Base-by-base conservation (phyloP, 2,329 filamentous ascomycete genomes). In the Verticillium klebahnii region DNA sequence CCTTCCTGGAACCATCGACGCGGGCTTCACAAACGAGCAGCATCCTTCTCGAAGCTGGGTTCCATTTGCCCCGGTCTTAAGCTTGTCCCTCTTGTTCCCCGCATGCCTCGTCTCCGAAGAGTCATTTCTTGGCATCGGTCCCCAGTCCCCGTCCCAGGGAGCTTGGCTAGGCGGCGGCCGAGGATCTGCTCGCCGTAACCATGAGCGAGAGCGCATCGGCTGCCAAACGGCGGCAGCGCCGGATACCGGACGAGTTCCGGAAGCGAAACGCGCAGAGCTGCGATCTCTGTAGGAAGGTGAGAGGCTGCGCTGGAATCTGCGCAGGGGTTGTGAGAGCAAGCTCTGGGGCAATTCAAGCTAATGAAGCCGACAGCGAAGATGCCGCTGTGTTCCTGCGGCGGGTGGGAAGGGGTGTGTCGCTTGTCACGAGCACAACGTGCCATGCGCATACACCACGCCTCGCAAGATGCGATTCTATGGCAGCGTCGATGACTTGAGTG, bases 381-480 rank as follows among this genome's bases (percentile, higher is more conserved):
- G 73, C 66, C 75, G 73, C 64, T 77, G 74, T 58, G 70, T 75
- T 4, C 69, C 69, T 5, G 67, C 68, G 25, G 62, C 67, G 17
- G 68, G 64, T 17, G 72, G 72, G 9, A 65, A 68, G 37, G 70
- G 68, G 34, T 77, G 74, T 61, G 64, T 72, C 29, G 68, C 70
- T 31, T 77, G 74, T 59, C 64, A 72, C 31, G 70, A 72, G 59
- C 73, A 74, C 45, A 68, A 70, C 37, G 65, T 68, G n/a, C 63
- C 68, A 17, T 77, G 73, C 63, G 69, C 70, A 15, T 76, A 71
- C 36, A 75, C 71, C 7, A 65, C 72, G 6, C 74, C 72, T 2
- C 68, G 73, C 7, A 75, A 74, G 65, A 74, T 73, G n/a, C 67
- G 70, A 50, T 75, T 76, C 64, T 76, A 76, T 32, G 74, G 74